Percentiles rank a stretch among this genome's conserved stretches.
phyloP scores from a whole-genome alignment of 768 basidiomycete genomes.

The Harrya chromipes region DNA sequence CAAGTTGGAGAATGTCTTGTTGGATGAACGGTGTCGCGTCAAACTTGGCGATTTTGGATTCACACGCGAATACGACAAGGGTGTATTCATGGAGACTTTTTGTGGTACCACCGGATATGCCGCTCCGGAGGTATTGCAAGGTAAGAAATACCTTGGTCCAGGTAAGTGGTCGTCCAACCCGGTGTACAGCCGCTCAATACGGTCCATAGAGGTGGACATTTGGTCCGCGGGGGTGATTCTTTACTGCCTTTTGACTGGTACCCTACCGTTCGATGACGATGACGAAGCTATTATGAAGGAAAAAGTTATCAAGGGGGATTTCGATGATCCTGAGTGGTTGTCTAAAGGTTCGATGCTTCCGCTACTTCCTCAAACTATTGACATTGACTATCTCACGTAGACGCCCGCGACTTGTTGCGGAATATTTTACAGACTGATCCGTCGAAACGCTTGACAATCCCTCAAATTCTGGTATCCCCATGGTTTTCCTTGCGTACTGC shows the following conservation, averaged over 20 bases:
- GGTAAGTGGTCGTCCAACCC: slow-evolving; percentile 44
- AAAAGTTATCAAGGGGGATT: slow-evolving; percentile 81
- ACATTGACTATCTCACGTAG: slow-evolving; percentile 39
- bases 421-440: slow-evolving; percentile 78
- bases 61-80: slow-evolving; percentile 84
- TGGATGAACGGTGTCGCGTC: slow-evolving; percentile 88
- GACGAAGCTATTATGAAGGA: slow-evolving; percentile 79
- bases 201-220: slow-evolving; percentile 76
- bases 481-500: slow-evolving; percentile 65
- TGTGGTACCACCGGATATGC: slow-evolving; percentile 96
- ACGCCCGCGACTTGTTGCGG: slow-evolving; percentile 80
- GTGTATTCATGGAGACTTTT: slow-evolving; percentile 82
- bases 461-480: slow-evolving; percentile 78
- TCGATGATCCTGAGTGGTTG: slow-evolving; percentile 92
- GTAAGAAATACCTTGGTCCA: slow-evolving; percentile 86
- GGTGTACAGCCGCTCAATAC: slow-evolving; percentile 9
- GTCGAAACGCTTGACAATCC: slow-evolving; percentile 69
- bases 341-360: slow-evolving; percentile 59
- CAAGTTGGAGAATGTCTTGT: slow-evolving; percentile 91
- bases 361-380: neutral
- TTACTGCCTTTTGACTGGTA: slow-evolving; percentile 86
- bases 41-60: slow-evolving; percentile 97
- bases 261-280: slow-evolving; percentile 88
- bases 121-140: slow-evolving; percentile 87
- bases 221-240: slow-evolving; percentile 95